phyloP scores from a whole-genome alignment of 768 basidiomycete species.

The Lactarius akahatsu region DNA sequence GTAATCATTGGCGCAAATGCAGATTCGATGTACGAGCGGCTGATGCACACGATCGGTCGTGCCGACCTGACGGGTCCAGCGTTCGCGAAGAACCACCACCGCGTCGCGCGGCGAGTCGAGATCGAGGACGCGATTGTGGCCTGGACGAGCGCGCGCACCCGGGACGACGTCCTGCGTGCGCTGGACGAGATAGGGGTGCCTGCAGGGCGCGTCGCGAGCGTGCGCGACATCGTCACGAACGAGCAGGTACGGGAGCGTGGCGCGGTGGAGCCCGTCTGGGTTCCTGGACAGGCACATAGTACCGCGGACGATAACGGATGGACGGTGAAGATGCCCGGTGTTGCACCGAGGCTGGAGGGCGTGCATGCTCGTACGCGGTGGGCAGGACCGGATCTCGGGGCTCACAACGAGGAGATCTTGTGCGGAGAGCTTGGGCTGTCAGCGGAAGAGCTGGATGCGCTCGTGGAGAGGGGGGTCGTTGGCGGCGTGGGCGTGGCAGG shows the following conservation, averaged over 20 bases:
- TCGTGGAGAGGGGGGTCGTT: slow-evolving; percentile 30
- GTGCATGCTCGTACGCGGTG: slow-evolving; percentile 57
- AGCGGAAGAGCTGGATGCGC: slow-evolving; percentile 31
- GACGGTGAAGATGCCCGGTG: slow-evolving; percentile 66
- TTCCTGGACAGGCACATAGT: slow-evolving; percentile 33
- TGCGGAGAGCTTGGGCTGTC: slow-evolving; percentile 34
- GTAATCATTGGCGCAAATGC: slow-evolving; percentile 74
- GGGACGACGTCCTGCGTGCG: slow-evolving; percentile 51
- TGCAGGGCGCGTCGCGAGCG: slow-evolving; percentile 60
- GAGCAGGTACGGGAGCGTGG: slow-evolving; percentile 57
- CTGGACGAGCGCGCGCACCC: slow-evolving; percentile 54
- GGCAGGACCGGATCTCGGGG: slow-evolving; percentile 69
- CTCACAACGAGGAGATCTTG: slow-evolving; percentile 38
- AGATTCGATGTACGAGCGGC: slow-evolving; percentile 63
- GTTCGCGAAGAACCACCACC: slow-evolving; percentile 46
- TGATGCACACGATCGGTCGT: slow-evolving; percentile 61
- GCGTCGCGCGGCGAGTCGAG: slow-evolving; percentile 44
- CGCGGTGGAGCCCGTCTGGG: slow-evolving; percentile 58
- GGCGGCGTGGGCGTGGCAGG: neutral
- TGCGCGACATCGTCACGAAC: slow-evolving; percentile 59
- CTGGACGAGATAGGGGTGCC: slow-evolving; percentile 58
- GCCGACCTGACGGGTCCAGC: slow-evolving; percentile 56
- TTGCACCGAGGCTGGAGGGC: slow-evolving; percentile 62
- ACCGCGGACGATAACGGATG: slow-evolving; percentile 43
- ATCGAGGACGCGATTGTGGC: slow-evolving; percentile 62